Evolutionary conservation across 2,329 filamentous ascomycete genomes (phyloP), one percentile per base, ranked within the genome.

Genomic region (Xylariaceae sp.): DNA sequence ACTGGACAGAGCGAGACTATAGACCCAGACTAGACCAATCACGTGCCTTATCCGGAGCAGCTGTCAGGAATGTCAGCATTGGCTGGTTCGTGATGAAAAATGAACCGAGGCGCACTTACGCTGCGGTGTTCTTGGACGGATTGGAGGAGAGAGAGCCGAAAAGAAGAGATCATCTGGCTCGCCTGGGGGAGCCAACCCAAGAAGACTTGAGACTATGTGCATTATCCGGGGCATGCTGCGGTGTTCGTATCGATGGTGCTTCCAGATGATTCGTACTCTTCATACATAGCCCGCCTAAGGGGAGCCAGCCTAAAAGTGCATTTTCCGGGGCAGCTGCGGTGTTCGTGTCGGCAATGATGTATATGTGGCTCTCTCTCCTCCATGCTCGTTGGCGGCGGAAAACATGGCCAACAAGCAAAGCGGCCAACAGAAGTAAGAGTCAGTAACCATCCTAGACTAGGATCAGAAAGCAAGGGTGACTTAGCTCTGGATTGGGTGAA

Each of bases 281-380:
- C 23, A 20, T 39, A 20, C 36, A 18, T 39, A 20, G 13, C 32
- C 13, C 32, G 32, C 32, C 13, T 6, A 39, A 16, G 16, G 36
- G 36, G 18, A 39, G 18, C 36, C 18, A 39, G 13, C 6, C 36
- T 6, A 20, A 21, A 6, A 18, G 7, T 18, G 24, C 24, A 9
- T 55, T 55, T 24, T 30, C 53, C 47, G 53, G 47, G 30, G 49
- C 44, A 53, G 44, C 44, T 53, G 45, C 49, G 49, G 53, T 57
- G 47, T 56, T 56, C 47, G 41, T 51, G 47, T 42, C 39, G 7
- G 26, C 4, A 4, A 42, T 42, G 18, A 15, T 16, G 18, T 29
- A 33, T 29, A 15, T 3, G 29, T 18, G 23, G 41, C 29, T 35
- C 16, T 42, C 52, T 53, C 30, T 32, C 41, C 9, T 26, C 27